Conservation (phyloP, 768 basidiomycete species). For the Podaxis sp. region DNA sequence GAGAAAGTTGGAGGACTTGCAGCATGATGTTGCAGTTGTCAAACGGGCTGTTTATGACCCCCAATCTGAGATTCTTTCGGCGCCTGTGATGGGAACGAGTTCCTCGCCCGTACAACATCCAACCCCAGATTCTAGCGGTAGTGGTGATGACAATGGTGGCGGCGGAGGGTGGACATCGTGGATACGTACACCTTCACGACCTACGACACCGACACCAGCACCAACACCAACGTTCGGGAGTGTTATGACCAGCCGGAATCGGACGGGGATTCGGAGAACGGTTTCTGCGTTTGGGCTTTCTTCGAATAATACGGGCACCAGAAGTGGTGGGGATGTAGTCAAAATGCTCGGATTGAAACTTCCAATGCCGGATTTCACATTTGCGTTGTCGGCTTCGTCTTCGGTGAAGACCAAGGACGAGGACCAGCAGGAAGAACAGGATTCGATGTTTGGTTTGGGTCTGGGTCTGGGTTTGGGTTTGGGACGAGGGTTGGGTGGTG, state of each 20-base stretch:
- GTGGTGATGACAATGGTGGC: background rate
- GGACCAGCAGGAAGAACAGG: background rate
- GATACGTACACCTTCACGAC: background rate
- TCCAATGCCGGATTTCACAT: slow-evolving; percentile 2
- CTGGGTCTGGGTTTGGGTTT: background rate
- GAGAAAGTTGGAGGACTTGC: slow-evolving; percentile 67
- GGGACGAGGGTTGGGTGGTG: too few species aligned
- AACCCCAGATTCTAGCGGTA: too few species aligned
- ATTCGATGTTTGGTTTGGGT: background rate
- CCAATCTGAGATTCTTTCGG: background rate
- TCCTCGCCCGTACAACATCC: too few species aligned
- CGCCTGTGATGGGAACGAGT: background rate
- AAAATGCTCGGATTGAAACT: background rate
- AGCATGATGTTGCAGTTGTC: slow-evolving; percentile 73
- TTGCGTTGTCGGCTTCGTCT: background rate
- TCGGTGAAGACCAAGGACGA: background rate
- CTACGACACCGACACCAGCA: background rate
- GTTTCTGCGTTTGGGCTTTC: background rate
- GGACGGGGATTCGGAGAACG: background rate
- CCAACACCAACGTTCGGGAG: slow-evolving; percentile 4
- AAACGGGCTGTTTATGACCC: slow-evolving; percentile 59
- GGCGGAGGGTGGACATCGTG: slow-evolving; percentile 2
- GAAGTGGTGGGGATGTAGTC: background rate
- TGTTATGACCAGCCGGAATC: slow-evolving; percentile 3
- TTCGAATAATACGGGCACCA: background rate